A percentile compares a stretch with the other conserved stretches of the same genome.
phyloP scores from a whole-genome alignment of 352 stramenopile species.

The Saprolegnia parasitica region DNA sequence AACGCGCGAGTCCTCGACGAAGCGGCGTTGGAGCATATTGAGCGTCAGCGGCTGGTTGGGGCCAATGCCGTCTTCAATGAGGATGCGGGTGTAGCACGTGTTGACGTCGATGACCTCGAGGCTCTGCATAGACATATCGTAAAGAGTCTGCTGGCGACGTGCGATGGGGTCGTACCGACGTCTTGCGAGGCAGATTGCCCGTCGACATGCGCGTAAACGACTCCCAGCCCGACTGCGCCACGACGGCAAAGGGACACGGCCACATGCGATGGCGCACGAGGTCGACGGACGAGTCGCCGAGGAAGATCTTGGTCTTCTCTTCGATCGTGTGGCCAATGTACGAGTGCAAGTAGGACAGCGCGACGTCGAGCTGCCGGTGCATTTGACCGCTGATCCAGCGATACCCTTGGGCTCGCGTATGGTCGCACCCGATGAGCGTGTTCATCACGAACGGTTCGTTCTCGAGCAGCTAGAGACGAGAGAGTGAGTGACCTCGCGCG shows the following conservation, averaged over 20 bases:
- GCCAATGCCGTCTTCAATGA: constrained; percentile 24
- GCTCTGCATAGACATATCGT: background rate
- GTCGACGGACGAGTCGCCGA: constrained; percentile 24
- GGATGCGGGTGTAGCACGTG: constrained; percentile 29
- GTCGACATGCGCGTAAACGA: constrained; percentile 26
- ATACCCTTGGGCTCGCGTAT: constrained; percentile 10
- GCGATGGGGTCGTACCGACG: background rate
- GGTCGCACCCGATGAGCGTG: constrained; percentile 24
- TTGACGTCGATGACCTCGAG: constrained; percentile 25
- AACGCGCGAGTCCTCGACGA: constrained; percentile 17
- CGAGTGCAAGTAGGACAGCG: constrained; percentile 23
- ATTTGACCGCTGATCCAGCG: constrained; percentile 27
- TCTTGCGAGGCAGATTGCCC: constrained; percentile 12
- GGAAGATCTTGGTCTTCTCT: constrained; percentile 28
- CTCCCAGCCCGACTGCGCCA: constrained; percentile 27
- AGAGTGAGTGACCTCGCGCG: background rate
- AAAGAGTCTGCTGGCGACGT: background rate
- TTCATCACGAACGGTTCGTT: constrained; percentile 30
- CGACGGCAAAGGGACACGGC: constrained; percentile 8
- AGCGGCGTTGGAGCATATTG: constrained; percentile 29
- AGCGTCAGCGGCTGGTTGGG: constrained; percentile 10
- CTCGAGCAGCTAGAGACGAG: constrained; percentile 23
- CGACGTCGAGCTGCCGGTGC: constrained; percentile 15
- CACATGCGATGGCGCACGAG: constrained; percentile 27
- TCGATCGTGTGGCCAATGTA: constrained; percentile 28